A percentile compares a stretch with the other conserved stretches of the same genome.
Evolutionary conservation across 1,284 basidiomycete species (phyloP).

Genomic region (Leccinum ponderosum): DNA sequence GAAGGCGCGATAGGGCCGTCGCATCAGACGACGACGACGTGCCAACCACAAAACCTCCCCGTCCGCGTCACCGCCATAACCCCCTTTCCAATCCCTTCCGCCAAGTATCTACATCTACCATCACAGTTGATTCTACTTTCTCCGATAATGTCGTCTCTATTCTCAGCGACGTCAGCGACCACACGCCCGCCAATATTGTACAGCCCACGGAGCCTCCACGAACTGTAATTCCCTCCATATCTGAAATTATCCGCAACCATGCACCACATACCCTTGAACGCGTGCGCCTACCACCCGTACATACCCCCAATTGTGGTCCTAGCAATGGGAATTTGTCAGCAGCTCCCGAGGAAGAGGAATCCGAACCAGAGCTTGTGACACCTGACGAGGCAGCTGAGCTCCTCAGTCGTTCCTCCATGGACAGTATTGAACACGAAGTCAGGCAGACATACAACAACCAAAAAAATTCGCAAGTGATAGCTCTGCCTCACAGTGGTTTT

Average conservation of each 20-base stretch:
- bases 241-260: constrained; percentile 78
- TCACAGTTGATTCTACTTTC: constrained; percentile 29
- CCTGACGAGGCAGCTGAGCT: constrained; percentile 61
- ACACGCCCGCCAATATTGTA: constrained; percentile 14
- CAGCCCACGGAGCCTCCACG: constrained; percentile 32
- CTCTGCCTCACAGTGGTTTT: constrained; percentile 29
- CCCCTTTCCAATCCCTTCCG: constrained; percentile 38
- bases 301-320: constrained; percentile 49
- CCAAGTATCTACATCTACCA: constrained; percentile 44
- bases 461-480: constrained; percentile 42
- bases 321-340: constrained; percentile 46
- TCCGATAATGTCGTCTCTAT: constrained; percentile 17
- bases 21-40: constrained; percentile 42
- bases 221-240: constrained; percentile 70
- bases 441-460: constrained; percentile 65
- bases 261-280: constrained; percentile 57
- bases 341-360: constrained; percentile 47
- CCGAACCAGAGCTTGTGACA: constrained; percentile 47
- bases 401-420: constrained; percentile 74
- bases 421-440: constrained; percentile 81
- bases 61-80: constrained; percentile 40
- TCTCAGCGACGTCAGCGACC: constrained; percentile 16
- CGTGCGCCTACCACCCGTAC: constrained; percentile 40
- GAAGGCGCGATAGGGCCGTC: constrained; percentile 40
- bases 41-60: constrained; percentile 28